Base-by-base conservation (phyloP, 257 asterid genomes). In the Rehmannia glutinosa region DNA sequence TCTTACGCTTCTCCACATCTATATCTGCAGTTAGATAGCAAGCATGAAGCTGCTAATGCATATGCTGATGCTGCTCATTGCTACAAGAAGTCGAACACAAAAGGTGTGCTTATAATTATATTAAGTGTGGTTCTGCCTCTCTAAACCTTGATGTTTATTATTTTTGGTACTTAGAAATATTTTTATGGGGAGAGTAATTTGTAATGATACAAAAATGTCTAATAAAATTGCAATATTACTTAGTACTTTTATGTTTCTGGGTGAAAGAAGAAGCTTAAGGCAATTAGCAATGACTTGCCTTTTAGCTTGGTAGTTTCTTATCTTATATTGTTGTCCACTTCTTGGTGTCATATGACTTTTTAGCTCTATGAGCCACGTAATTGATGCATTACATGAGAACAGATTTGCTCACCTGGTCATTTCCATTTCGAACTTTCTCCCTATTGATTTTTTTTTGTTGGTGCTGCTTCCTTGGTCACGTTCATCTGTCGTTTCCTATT, bases 1-100 rank as follows among this genome's bases (percentile, higher is more conserved):
- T 57, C 20, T 52, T 56, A 53, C 11, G 51, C 17, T 56, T 70
- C 55, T 47, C 35, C n/a, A 19, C 47, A 21, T 66, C 42, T 52
- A 2, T 27, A 19, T 68, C 19, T 74, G 45, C 90, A 93, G 97
- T 62, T 90, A 86, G 99, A 93, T 62, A 93, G 97, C 92, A 93
- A 85, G 80, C 96, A 93, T 74, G 99, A 93, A 81, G 99, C 99
- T 69, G 99, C 97, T 35, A 85, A 78, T 81, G 82, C 97, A 23
- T 93, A 73, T 73, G 97, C 96, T 53, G 95, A 88, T 86, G 99
- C 97, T 62, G 99, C 89, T 65, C 97, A 88, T 76, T 86, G 92
- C 82, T 90, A 93, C 77, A 90, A 93, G 77, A 93, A 88, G 82
- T 54, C 81, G 66, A 85, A 88, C 68, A 62, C 59, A 4, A 86